Evolutionary conservation across 768 basidiomycete genomes (phyloP).

Genomic region (Cubamyces sp.): DNA sequence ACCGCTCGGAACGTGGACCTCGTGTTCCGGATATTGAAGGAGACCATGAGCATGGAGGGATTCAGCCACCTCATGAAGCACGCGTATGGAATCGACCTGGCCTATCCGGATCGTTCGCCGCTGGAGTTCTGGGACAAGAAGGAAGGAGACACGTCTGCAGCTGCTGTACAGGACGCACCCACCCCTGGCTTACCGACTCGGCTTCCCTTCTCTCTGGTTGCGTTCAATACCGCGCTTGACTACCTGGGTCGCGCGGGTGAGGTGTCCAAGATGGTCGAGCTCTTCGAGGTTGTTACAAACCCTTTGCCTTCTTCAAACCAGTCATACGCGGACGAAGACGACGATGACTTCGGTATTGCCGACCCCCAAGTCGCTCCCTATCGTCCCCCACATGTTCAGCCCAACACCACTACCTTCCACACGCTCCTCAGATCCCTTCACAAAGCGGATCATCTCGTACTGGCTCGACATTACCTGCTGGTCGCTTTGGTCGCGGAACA

Average conservation of each 20-base stretch:
- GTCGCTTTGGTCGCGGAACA: slow-evolving; percentile 55
- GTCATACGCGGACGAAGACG: slow-evolving; percentile 67
- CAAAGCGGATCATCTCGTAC: slow-evolving; percentile 46
- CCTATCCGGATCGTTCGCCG: slow-evolving; percentile 70
- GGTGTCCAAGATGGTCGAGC: slow-evolving; percentile 68
- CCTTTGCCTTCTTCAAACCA: slow-evolving; percentile 61
- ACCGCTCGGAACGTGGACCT: slow-evolving; percentile 69
- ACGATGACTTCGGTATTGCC: slow-evolving; percentile 58
- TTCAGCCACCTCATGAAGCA: slow-evolving; percentile 66
- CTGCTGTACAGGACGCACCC: neutral
- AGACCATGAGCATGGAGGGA: slow-evolving; percentile 55
- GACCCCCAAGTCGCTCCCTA: slow-evolving; percentile 44
- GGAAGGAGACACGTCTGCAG: neutral
- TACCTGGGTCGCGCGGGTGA: slow-evolving; percentile 64
- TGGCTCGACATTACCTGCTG: slow-evolving; percentile 70
- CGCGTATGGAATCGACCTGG: slow-evolving; percentile 78
- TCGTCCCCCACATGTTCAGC: slow-evolving; percentile 48
- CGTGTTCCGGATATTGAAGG: slow-evolving; percentile 68
- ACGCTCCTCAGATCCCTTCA: slow-evolving; percentile 64
- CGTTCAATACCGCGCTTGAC: slow-evolving; percentile 76
- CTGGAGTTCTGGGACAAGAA: slow-evolving; percentile 44
- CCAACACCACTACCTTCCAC: slow-evolving; percentile 71
- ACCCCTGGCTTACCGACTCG: slow-evolving; percentile 11
- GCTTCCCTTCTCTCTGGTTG: slow-evolving; percentile 50
- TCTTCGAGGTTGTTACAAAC: slow-evolving; percentile 79